Conservation (phyloP, 2,329 filamentous ascomycete species). For the Talaromyces sp. region DNA sequence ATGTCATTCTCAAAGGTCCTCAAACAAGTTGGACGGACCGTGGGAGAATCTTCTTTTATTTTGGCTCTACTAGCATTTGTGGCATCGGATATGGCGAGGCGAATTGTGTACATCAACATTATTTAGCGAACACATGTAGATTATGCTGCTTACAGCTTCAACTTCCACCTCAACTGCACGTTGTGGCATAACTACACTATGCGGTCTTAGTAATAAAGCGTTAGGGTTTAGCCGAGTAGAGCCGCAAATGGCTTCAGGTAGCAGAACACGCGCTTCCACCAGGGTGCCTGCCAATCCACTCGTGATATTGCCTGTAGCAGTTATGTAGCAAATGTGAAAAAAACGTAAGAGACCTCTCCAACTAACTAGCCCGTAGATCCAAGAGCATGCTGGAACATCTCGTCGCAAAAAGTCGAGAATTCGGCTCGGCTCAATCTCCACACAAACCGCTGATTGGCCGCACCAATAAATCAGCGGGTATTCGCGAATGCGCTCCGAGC, state of each 20-base stretch:
- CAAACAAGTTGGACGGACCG: neutral
- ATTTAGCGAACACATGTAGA: neutral
- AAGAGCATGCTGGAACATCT: neutral
- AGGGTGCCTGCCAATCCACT: neutral
- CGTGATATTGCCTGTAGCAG: neutral
- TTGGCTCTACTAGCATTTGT: neutral
- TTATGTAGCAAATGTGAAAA: neutral
- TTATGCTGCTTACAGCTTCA: neutral
- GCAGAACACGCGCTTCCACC: neutral
- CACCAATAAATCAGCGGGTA: constrained; percentile 11
- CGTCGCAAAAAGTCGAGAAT: neutral
- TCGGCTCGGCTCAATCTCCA: constrained; percentile 10
- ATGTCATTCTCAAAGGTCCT: neutral
- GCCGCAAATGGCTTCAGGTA: constrained; percentile 17
- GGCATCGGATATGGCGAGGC: neutral
- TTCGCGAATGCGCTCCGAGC: constrained; percentile 3
- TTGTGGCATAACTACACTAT: neutral
- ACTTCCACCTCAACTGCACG: neutral
- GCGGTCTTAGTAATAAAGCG: neutral
- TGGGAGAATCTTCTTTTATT: neutral
- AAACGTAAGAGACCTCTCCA: neutral
- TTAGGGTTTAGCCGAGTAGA: constrained; percentile 37
- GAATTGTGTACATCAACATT: neutral
- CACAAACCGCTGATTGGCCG: constrained; percentile 14
- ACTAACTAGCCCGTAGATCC: neutral